A percentile compares a stretch with the other conserved stretches of the same genome.
Evolutionary conservation across 352 stramenopile species (phyloP).

Genomic region (Pythium aquatile): DNA sequence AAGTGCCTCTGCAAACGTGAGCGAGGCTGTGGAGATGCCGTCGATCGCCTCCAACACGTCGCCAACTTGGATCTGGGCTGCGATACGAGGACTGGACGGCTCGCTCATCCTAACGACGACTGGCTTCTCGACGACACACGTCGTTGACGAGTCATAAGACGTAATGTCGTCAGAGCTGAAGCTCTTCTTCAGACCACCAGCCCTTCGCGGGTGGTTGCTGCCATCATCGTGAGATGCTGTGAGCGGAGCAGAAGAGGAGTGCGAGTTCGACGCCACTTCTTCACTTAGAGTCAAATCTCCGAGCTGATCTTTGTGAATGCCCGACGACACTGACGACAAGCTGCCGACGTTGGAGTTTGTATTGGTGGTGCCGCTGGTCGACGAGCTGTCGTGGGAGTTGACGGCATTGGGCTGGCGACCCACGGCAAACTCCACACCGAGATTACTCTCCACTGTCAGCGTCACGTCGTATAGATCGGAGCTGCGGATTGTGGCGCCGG

Average conservation of each 20-base stretch:
- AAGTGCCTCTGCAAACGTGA: slow-evolving; percentile 57
- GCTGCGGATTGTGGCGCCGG: slow-evolving; percentile 10
- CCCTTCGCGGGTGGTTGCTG: not conserved
- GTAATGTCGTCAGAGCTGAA: slow-evolving; percentile 59
- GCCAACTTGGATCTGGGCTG: slow-evolving; percentile 37
- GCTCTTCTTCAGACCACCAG: slow-evolving; percentile 36
- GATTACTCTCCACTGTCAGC: slow-evolving; percentile 44
- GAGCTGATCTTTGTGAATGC: slow-evolving; percentile 5
- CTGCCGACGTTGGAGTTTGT: not conserved
- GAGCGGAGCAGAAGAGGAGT: not conserved
- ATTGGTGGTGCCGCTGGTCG: not conserved
- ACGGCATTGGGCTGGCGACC: slow-evolving; percentile 48
- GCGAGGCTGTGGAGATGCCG: slow-evolving; percentile 66
- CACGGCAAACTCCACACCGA: slow-evolving; percentile 57
- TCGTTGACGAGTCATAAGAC: slow-evolving; percentile 30
- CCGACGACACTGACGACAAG: slow-evolving; percentile 22
- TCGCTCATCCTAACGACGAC: slow-evolving; percentile 35
- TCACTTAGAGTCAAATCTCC: slow-evolving; percentile 20
- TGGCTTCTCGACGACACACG: slow-evolving; percentile 52
- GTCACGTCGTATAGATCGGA: slow-evolving; percentile 57
- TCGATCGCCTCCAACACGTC: slow-evolving; percentile 76
- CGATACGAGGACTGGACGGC: slow-evolving; percentile 14
- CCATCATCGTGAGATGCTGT: not conserved
- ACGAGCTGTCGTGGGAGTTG: not conserved
- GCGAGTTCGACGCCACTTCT: slow-evolving; percentile 9